Conservation (phyloP, 163 green algal species). For the Scenedesmus sp. region DNA sequence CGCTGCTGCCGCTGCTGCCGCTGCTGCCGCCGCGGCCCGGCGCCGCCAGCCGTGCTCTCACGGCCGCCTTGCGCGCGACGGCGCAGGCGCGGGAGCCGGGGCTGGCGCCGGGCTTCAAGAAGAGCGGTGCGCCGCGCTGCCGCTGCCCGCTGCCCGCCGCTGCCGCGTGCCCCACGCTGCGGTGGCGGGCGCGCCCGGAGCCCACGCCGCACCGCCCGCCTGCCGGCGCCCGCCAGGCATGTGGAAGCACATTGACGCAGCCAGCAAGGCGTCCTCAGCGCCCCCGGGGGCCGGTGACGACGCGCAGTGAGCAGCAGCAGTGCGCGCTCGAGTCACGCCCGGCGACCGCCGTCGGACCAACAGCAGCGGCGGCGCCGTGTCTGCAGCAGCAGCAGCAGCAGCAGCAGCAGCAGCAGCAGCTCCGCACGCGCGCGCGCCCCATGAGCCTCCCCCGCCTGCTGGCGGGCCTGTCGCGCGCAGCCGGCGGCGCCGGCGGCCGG, state of each 20-base stretch:
- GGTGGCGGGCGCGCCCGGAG: neutral
- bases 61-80: too few relatives aligned
- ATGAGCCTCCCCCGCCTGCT: too few relatives aligned
- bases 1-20: neutral
- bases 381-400: too few relatives aligned
- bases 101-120: slow-evolving; percentile 45
- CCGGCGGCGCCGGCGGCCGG: neutral
- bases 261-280: slow-evolving; percentile 4
- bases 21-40: neutral
- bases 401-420: too few relatives aligned
- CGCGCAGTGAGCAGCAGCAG: too few relatives aligned
- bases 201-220: neutral
- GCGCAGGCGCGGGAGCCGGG: slow-evolving; percentile 22
- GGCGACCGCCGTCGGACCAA: too few relatives aligned
- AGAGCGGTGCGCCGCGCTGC: slow-evolving; percentile 33
- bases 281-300: too few relatives aligned
- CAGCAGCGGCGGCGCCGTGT: too few relatives aligned
- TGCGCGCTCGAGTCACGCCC: too few relatives aligned
- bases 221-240: slow-evolving; percentile 21
- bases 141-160: neutral
- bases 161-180: too few relatives aligned
- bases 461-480: too few relatives aligned
- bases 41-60: neutral
- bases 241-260: slow-evolving; percentile 30
- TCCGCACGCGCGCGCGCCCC: too few relatives aligned